A percentile compares a stretch with the other conserved stretches of the same genome.
These are phyloP conservation scores for Jatropha podagrica DNA, from an alignment of 441 rosid species.

Conservation along the genomic window DNA sequence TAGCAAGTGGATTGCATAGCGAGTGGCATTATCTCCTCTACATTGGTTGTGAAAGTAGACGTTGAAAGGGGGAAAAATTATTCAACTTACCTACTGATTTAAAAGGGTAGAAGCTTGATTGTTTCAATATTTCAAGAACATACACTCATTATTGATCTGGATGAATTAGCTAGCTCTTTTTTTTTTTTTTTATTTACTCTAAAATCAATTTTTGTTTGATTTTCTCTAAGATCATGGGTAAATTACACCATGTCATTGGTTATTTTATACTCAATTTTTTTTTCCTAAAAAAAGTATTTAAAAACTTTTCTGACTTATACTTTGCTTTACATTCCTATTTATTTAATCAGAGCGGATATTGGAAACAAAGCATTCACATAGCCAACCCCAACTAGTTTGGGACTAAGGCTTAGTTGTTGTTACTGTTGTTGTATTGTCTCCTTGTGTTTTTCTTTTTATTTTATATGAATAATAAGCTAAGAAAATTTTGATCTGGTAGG, in stretches of 20 bases:
- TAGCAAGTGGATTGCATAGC: background rate
- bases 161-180: background rate
- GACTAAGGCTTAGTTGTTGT: no score
- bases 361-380: no score
- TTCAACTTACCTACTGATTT: background rate
- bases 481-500: background rate
- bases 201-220: background rate
- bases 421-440: no score
- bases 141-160: background rate
- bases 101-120: background rate
- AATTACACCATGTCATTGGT: background rate
- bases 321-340: no score
- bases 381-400: no score
- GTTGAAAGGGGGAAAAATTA: background rate
- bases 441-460: background rate
- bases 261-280: background rate
- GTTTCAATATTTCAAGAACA: background rate
- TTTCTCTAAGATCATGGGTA: slow-evolving; percentile 1
- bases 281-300: background rate
- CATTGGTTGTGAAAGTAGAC: background rate
- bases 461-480: background rate
- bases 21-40: background rate
- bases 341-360: no score
- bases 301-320: no score
- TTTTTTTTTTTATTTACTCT: background rate